Conservation (phyloP, 345 rosid genomes). For the Sisymbrium altissimum region DNA sequence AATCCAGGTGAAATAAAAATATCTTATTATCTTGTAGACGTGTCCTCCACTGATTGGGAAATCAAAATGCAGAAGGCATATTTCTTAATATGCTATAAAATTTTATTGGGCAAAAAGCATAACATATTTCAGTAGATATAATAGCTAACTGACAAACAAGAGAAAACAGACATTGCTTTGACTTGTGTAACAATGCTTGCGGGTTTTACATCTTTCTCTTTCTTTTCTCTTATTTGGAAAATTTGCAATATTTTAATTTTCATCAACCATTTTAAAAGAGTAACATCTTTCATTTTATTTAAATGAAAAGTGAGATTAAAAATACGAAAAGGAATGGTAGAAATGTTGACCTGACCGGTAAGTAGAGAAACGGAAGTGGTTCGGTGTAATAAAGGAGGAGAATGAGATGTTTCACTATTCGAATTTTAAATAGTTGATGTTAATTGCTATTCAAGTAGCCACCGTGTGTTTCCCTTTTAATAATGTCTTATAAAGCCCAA, state of each 20-base stretch:
- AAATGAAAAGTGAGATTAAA: not conserved
- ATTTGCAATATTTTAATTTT: not conserved
- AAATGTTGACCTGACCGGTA: conserved; percentile 29
- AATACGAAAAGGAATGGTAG: not conserved
- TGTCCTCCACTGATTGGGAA: not conserved
- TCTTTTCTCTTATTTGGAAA: not conserved
- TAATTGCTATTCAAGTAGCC: conserved; percentile 21
- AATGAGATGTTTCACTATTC: conserved; percentile 26
- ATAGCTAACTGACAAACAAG: conserved; percentile 26
- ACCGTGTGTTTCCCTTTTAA: not conserved
- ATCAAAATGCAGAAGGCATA: not conserved
- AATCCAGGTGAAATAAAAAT: not conserved
- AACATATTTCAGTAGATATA: conserved; percentile 10
- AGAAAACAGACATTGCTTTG: conserved; percentile 30
- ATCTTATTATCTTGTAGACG: not conserved
- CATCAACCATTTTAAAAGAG: not conserved
- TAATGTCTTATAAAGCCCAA: not conserved
- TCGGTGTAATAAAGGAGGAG: conserved; percentile 27
- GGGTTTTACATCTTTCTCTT: not conserved
- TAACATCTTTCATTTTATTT: not conserved
- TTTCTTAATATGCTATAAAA: not conserved
- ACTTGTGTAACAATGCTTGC: conserved; percentile 13
- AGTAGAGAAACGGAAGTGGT: conserved; percentile 25
- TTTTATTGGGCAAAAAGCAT: conserved; percentile 19
- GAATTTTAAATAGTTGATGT: conserved; percentile 9